Evolutionary conservation across 805 yeast species (phyloP).

Genomic region (Pachysolen tannophilus): DNA sequence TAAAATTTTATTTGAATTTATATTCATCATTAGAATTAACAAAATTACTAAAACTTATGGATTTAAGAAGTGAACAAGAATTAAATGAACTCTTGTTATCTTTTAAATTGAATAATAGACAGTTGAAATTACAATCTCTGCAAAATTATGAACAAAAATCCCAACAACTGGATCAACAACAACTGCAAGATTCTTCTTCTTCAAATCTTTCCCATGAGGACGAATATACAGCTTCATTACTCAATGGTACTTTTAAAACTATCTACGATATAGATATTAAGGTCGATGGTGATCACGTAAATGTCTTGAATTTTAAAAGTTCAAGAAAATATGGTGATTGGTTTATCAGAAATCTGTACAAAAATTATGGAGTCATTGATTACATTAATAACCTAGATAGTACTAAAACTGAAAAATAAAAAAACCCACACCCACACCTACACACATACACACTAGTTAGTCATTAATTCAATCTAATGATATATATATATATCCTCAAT

Average conservation of each 20-base stretch:
- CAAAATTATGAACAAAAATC: slow-evolving; percentile 2
- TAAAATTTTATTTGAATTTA: slow-evolving; percentile 36
- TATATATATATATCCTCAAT: too few species aligned
- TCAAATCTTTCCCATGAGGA: too few species aligned
- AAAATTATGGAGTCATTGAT: slow-evolving; percentile 38
- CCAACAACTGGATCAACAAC: background rate
- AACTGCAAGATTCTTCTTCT: too few species aligned
- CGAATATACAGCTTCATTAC: slow-evolving; percentile 13
- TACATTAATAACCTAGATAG: slow-evolving; percentile 20
- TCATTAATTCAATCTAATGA: too few species aligned
- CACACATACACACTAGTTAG: too few species aligned
- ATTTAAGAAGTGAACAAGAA: slow-evolving; percentile 15
- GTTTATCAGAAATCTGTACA: slow-evolving; percentile 39
- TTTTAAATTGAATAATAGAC: slow-evolving; percentile 37
- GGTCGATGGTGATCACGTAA: slow-evolving; percentile 30
- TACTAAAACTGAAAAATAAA: slow-evolving; percentile 1
- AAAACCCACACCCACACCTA: too few species aligned
- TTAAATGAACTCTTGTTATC: slow-evolving; percentile 30
- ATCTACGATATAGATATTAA: slow-evolving; percentile 37
- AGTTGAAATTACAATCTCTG: slow-evolving; percentile 26
- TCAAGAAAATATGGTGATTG: slow-evolving; percentile 41
- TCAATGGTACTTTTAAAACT: slow-evolving; percentile 31
- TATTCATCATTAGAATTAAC: slow-evolving; percentile 37
- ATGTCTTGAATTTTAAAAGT: slow-evolving; percentile 35
- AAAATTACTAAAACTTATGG: slow-evolving; percentile 30